Evolutionary conservation across 1,284 basidiomycete species (phyloP).

Genomic region (Cystobasidiaceae sp.): DNA sequence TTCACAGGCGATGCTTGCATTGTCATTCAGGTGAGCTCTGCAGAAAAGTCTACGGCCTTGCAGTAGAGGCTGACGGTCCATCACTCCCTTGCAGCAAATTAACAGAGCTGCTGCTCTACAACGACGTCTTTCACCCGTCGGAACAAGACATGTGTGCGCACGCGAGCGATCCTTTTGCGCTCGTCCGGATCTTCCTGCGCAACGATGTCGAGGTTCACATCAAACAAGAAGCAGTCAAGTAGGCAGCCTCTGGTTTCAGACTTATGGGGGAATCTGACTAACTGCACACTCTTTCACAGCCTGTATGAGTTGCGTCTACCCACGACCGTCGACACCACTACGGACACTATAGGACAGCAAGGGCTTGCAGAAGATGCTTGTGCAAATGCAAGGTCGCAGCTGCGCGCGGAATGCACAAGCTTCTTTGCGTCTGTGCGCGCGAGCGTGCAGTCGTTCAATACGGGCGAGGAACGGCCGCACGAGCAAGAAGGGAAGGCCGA

Average conservation of each 20-base stretch:
- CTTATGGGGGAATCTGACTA: background rate
- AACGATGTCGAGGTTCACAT: background rate
- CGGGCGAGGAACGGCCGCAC: too few relatives aligned
- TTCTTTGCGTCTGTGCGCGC: too few relatives aligned
- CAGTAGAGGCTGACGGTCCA: background rate
- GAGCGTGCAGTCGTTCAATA: too few relatives aligned
- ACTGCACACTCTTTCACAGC: background rate
- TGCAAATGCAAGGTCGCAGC: too few relatives aligned
- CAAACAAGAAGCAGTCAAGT: conserved; percentile 4
- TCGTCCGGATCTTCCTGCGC: background rate
- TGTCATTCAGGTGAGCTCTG: background rate
- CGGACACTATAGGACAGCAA: too few relatives aligned
- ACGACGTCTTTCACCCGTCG: background rate
- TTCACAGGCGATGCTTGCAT: background rate
- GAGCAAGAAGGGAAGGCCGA: too few relatives aligned
- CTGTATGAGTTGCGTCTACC: background rate
- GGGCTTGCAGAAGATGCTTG: too few relatives aligned
- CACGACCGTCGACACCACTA: too few relatives aligned
- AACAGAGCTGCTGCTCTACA: conserved; percentile 18
- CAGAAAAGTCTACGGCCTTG: background rate
- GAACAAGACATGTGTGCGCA: conserved; percentile 2
- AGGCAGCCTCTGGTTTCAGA: background rate
- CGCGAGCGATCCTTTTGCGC: background rate
- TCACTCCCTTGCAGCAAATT: conserved; percentile 13
- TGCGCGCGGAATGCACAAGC: too few relatives aligned